Conservation (phyloP, 1,284 basidiomycete genomes). For the Ceratobasidium sp. region DNA sequence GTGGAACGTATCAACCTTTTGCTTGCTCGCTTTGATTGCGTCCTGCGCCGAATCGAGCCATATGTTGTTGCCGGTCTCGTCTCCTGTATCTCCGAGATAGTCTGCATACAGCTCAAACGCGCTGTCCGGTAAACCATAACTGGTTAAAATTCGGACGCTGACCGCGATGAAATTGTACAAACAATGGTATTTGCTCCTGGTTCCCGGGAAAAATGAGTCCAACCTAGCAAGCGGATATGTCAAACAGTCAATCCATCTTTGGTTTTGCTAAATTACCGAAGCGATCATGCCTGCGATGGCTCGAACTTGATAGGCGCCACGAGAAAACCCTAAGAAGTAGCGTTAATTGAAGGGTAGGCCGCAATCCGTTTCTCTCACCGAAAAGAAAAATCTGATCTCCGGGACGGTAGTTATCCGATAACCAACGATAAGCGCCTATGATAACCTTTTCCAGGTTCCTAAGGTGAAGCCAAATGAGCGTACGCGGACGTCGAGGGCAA, state of each 20-base stretch:
- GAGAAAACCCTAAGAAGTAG: constrained; percentile 55
- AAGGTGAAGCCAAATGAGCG: background rate
- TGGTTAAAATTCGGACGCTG: too few species aligned
- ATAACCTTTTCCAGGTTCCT: constrained; percentile 43
- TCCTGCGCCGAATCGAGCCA: background rate
- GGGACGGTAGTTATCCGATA: constrained; percentile 38
- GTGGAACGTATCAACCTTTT: constrained; percentile 51
- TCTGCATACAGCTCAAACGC: background rate
- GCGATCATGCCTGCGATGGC: constrained; percentile 57
- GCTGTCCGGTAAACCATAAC: background rate
- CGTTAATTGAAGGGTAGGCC: too few species aligned
- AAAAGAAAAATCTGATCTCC: constrained; percentile 43
- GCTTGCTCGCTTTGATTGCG: background rate
- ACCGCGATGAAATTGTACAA: background rate
- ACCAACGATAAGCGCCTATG: constrained; percentile 44
- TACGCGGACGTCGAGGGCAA: background rate
- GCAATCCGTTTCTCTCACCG: constrained; percentile 1
- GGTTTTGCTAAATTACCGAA: constrained; percentile 47
- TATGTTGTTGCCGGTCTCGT: background rate
- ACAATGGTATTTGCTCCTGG: constrained; percentile 54
- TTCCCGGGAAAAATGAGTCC: constrained; percentile 53
- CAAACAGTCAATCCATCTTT: background rate
- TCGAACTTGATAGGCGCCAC: constrained; percentile 59
- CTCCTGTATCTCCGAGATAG: background rate
- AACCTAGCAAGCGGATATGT: constrained; percentile 47